These are phyloP conservation scores for Pichia inconspicua DNA, from an alignment of 1,139 yeast species.

Conservation along the genomic window DNA sequence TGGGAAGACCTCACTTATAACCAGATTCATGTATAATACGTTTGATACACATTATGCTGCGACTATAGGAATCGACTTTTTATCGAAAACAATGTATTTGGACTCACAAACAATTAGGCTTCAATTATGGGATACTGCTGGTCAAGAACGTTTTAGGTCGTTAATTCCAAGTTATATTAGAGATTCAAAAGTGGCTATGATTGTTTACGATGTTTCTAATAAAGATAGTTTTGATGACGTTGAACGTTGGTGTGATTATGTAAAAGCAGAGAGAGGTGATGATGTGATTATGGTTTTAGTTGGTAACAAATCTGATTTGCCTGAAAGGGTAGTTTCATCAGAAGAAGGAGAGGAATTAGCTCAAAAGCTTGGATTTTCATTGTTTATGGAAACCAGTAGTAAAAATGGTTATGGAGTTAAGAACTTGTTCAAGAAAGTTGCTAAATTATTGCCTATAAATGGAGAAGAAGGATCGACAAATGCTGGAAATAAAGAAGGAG, in stretches of 20 bases:
- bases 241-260: conserved; percentile 80
- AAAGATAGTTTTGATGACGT: conserved; percentile 72
- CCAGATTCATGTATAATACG: conserved; percentile 97
- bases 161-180: conserved; percentile 90
- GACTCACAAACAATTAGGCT: conserved; percentile 60
- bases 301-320: conserved; percentile 76
- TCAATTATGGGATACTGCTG: conserved; percentile 77
- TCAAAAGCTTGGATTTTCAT: conserved; percentile 66
- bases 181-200: conserved; percentile 94
- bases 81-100: conserved; percentile 76
- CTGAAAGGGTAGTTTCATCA: conserved; percentile 62
- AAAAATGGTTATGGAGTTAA: conserved; percentile 93
- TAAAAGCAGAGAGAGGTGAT: conserved; percentile 63
- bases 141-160: conserved; percentile 77
- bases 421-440: conserved; percentile 79
- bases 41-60: conserved; percentile 94
- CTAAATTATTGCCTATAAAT: conserved; percentile 63
- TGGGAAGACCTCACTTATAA: conserved; percentile 90
- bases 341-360: conserved; percentile 79
- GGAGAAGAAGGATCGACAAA: conserved; percentile 9
- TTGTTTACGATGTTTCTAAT: conserved; percentile 88
- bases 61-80: conserved; percentile 92
- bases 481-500: not conserved
- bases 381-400: conserved; percentile 88
- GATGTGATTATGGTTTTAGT: conserved; percentile 66